Evolutionary conservation across 2,329 filamentous ascomycete species (phyloP).

Genomic region (Pseudogymnoascus sp.): DNA sequence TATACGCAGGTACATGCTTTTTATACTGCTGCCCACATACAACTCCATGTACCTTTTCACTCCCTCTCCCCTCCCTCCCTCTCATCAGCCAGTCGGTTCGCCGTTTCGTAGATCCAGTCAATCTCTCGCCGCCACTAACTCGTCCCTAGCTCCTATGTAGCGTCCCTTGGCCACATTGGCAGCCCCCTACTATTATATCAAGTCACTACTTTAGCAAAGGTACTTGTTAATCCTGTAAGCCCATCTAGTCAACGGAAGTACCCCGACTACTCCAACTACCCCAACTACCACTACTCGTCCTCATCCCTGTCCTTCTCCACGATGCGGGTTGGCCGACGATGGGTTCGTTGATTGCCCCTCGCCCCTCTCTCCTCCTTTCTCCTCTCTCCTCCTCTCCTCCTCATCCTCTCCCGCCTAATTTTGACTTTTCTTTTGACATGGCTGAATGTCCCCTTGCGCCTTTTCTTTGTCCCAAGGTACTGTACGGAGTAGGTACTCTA

Average conservation of each 20-base stretch:
- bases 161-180: background rate
- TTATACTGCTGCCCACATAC: background rate
- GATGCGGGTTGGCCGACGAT: conserved; percentile 4
- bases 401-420: background rate
- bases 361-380: background rate
- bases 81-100: background rate
- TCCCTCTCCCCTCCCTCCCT: no score
- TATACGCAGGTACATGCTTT: background rate
- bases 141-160: background rate
- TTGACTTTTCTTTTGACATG: conserved; percentile 5
- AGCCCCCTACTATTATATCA: background rate
- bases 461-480: conserved; percentile 1
- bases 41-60: background rate
- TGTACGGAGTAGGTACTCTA: background rate
- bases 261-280: background rate
- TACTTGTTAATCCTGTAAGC: background rate
- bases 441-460: background rate
- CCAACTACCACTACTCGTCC: background rate
- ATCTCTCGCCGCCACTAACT: conserved; percentile 1
- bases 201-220: background rate
- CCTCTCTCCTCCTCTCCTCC: background rate
- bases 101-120: background rate
- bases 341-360: conserved; percentile 2
- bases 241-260: background rate
- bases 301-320: background rate